Conservation (phyloP, 1,284 basidiomycete species). For the Chalciporus sp. region DNA sequence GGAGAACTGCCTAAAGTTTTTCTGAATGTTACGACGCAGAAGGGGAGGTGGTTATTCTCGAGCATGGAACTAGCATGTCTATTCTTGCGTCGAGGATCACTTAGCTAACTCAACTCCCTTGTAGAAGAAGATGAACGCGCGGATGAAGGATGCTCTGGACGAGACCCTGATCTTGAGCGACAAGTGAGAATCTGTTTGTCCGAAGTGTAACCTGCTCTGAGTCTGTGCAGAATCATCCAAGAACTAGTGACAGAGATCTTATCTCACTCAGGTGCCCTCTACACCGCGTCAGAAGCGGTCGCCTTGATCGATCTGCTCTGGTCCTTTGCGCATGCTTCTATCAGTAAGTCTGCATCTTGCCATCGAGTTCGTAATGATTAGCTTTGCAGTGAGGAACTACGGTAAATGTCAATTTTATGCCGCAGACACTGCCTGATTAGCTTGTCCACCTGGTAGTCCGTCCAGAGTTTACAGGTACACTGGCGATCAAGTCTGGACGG, state of each 20-base stretch:
- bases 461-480: constrained; percentile 83
- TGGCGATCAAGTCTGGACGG: constrained; percentile 84
- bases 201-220: neutral
- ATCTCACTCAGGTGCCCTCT: constrained; percentile 71
- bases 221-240: constrained; percentile 63
- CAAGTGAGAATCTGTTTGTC: constrained; percentile 43
- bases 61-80: constrained; percentile 74
- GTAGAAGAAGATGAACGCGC: constrained; percentile 79
- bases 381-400: constrained; percentile 64
- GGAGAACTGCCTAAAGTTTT: constrained; percentile 70
- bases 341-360: constrained; percentile 49
- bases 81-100: neutral
- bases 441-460: constrained; percentile 54
- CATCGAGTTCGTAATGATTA: neutral
- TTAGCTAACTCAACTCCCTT: neutral
- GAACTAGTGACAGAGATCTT: constrained; percentile 69
- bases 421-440: neutral
- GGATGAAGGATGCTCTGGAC: constrained; percentile 83
- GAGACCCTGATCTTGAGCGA: constrained; percentile 84
- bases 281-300: constrained; percentile 88
- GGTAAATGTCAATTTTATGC: constrained; percentile 41
- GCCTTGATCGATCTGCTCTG: constrained; percentile 85
- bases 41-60: constrained; percentile 74
- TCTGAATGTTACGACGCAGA: constrained; percentile 67
- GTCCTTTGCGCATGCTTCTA: constrained; percentile 82